A percentile compares a stretch with the other conserved stretches of the same genome.
These are phyloP conservation scores for Penicillium expansum DNA, from an alignment of 2,329 filamentous ascomycete genomes.

Conservation along the genomic window DNA sequence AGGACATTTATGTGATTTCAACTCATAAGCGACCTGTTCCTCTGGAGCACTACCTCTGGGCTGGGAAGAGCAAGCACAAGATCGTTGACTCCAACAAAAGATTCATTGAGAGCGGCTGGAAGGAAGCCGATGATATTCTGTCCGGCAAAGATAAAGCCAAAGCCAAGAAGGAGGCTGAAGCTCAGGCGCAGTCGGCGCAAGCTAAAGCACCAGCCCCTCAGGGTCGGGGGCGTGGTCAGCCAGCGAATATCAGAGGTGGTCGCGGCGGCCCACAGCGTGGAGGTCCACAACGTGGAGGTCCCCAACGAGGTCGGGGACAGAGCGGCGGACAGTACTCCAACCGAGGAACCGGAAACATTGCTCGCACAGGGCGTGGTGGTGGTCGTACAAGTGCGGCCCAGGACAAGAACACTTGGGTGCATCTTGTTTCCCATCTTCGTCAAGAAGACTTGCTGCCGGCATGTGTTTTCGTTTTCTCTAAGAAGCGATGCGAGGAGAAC, in stretches of 20 bases:
- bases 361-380: constrained; percentile 77
- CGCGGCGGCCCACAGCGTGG: constrained; percentile 39
- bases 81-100: constrained; percentile 92
- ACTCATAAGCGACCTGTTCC: constrained; percentile 94
- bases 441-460: constrained; percentile 84
- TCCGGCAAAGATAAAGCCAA: constrained; percentile 78
- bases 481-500: constrained; percentile 95
- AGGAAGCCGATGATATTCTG: constrained; percentile 79
- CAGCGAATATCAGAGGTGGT: constrained; percentile 47
- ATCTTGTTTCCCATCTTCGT: constrained; percentile 85
- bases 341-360: constrained; percentile 77
- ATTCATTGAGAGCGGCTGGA: constrained; percentile 92
- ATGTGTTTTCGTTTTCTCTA: constrained; percentile 98
- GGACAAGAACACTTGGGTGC: constrained; percentile 95
- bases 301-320: constrained; percentile 50
- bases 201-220: constrained; percentile 54
- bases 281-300: constrained; percentile 15
- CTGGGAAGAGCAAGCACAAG: constrained; percentile 85
- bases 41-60: constrained; percentile 95
- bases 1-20: constrained; percentile 98
- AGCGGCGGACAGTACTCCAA: constrained; percentile 56
- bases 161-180: constrained; percentile 51
- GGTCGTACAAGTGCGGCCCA: constrained; percentile 87
- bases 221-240: constrained; percentile 52
- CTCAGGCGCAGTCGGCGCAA: constrained; percentile 47